phyloP scores from a whole-genome alignment of 768 basidiomycete genomes.

The Albatrellus ellisii region DNA sequence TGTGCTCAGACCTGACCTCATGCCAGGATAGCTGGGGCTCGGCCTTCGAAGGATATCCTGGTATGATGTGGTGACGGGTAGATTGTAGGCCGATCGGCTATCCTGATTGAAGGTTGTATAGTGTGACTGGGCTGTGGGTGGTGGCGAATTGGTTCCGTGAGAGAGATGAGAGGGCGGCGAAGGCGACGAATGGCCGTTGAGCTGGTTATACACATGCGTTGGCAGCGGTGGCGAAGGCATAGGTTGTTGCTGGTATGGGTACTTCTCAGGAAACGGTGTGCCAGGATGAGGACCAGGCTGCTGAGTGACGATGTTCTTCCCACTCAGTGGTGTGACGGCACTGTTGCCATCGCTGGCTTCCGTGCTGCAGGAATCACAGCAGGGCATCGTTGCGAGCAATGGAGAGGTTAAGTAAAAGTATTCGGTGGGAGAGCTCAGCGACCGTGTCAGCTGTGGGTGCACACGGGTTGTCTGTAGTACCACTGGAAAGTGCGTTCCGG shows the following conservation, averaged over 20 bases:
- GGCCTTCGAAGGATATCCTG: conserved; percentile 7
- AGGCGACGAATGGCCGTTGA: conserved; percentile 1
- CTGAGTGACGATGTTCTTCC: conserved; percentile 28
- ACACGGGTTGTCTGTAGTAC: too few species aligned
- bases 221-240: conserved; percentile 35
- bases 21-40: conserved; percentile 4
- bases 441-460: too few species aligned
- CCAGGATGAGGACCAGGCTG: conserved; percentile 35
- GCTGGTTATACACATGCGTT: conserved; percentile 15
- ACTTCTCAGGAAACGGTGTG: conserved; percentile 28
- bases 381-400: conserved; percentile 44
- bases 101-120: background rate
- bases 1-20: conserved; percentile 3
- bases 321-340: conserved; percentile 11
- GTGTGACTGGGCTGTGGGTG: background rate
- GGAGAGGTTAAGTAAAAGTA: conserved; percentile 1
- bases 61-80: background rate
- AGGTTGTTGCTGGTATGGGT: conserved; percentile 25
- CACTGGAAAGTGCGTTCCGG: too few species aligned
- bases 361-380: conserved; percentile 33
- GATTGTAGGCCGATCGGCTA: too few species aligned
- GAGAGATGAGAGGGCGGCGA: background rate
- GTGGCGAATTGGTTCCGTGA: background rate
- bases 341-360: conserved; percentile 24
- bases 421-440: background rate